A percentile compares a stretch with the other conserved stretches of the same genome.
Conservation (phyloP, 2,329 filamentous ascomycete genomes). For the Aspergillus intermedius region DNA sequence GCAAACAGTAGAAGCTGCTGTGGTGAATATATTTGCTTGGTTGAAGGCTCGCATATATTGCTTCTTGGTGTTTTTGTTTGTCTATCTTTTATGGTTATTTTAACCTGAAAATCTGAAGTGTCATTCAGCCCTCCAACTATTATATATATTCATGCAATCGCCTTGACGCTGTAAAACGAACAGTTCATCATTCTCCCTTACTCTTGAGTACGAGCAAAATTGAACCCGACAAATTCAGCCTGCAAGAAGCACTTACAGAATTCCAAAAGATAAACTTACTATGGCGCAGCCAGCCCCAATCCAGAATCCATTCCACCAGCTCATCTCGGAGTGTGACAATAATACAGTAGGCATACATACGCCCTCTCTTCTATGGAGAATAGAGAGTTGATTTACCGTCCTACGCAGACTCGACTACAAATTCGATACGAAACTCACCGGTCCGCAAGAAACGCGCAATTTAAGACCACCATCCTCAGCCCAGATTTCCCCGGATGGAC, state of each 20-base stretch:
- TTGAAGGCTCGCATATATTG: no score
- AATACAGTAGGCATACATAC: conserved; percentile 52
- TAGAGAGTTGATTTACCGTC: no score
- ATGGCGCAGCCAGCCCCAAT: conserved; percentile 1
- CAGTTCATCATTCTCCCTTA: no score
- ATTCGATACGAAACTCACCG: conserved; percentile 68
- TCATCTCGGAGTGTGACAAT: conserved; percentile 62
- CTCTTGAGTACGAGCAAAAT: neutral
- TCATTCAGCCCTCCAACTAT: no score
- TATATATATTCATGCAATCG: no score
- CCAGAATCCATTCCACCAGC: conserved; percentile 65
- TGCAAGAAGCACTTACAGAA: no score
- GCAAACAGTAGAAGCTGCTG: no score
- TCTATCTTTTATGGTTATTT: no score
- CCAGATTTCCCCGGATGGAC: conserved; percentile 62
- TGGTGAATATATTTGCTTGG: no score
- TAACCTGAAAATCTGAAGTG: no score
- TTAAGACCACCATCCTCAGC: conserved; percentile 66
- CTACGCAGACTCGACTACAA: conserved; percentile 49
- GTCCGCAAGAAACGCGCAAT: conserved; percentile 65
- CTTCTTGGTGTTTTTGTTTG: no score
- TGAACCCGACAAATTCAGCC: neutral
- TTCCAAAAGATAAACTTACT: neutral
- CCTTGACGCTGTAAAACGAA: no score
- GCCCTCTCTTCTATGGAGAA: neutral